phyloP scores from a whole-genome alignment of 140 eudicot species.

The Flaveria floridana region DNA sequence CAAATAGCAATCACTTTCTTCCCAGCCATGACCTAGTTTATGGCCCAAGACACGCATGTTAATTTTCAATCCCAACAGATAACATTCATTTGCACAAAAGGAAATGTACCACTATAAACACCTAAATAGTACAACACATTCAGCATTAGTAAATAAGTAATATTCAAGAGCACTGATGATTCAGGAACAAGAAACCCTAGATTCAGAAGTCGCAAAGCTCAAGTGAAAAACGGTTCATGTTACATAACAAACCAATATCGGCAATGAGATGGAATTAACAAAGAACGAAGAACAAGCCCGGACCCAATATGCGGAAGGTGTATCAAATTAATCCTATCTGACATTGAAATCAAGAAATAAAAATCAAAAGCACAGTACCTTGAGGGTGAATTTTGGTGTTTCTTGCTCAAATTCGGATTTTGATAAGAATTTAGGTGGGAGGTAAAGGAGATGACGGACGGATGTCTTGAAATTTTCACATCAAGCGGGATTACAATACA shows the following conservation, averaged over 20 bases:
- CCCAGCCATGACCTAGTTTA: slow-evolving; percentile 56
- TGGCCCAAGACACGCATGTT: slow-evolving; percentile 21
- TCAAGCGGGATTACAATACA: slow-evolving; percentile 23
- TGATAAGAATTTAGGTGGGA: slow-evolving; percentile 13
- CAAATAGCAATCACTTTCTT: slow-evolving; percentile 83
- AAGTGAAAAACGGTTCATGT: neutral
- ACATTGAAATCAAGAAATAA: neutral
- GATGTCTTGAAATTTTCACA: slow-evolving; percentile 26
- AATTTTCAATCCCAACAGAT: slow-evolving; percentile 5
- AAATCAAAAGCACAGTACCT: slow-evolving; percentile 22
- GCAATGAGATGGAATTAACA: slow-evolving; percentile 24
- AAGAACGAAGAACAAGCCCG: neutral
- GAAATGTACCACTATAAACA: slow-evolving; percentile 9
- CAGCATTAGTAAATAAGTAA: neutral
- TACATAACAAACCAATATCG: neutral
- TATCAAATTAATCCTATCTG: slow-evolving; percentile 1
- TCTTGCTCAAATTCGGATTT: neutral
- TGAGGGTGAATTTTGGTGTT: slow-evolving; percentile 16
- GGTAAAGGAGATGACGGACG: slow-evolving; percentile 24
- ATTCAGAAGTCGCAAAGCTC: neutral
- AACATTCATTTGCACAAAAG: slow-evolving; percentile 9
- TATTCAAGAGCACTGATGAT: slow-evolving; percentile 7
- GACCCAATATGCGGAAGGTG: neutral
- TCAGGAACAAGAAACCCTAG: slow-evolving; percentile 25
- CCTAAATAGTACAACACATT: slow-evolving; percentile 8